Percentiles rank a stretch among this genome's conserved stretches.
These are phyloP conservation scores for Cercophora scortea DNA, from an alignment of 495 filamentous ascomycete species.

Conservation along the genomic window DNA sequence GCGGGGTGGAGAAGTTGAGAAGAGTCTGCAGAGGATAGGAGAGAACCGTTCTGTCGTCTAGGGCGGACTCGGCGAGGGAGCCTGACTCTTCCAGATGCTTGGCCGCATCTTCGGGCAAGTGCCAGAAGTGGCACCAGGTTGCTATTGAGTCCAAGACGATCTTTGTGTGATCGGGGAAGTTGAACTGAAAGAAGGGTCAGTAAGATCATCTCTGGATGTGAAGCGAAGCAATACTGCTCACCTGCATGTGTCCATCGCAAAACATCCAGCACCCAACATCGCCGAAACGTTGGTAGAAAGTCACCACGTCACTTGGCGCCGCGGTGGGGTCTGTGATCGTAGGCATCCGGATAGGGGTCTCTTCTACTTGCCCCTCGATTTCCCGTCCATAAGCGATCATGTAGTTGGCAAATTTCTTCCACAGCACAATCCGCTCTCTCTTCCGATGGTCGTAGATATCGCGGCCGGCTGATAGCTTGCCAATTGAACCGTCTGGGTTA, in stretches of 20 bases:
- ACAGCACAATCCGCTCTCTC: conserved; percentile 66
- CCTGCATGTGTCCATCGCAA: conserved; percentile 77
- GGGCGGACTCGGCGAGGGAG: conserved; percentile 57
- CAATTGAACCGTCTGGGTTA: conserved; percentile 42
- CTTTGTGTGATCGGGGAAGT: conserved; percentile 98
- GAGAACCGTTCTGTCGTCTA: conserved; percentile 52
- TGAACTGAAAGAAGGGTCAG: conserved; percentile 50
- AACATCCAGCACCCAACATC: conserved; percentile 89
- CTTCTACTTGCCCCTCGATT: conserved; percentile 35
- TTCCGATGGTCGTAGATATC: conserved; percentile 61
- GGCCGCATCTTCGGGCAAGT: conserved; percentile 64
- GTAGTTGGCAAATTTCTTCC: conserved; percentile 90
- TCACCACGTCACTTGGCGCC: conserved; percentile 57
- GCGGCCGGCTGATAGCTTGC: conserved; percentile 42
- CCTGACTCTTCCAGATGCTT: conserved; percentile 53
- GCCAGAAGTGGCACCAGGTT: conserved; percentile 77
- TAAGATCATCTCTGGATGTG: neutral
- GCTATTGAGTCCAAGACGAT: conserved; percentile 69
- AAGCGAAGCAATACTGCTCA: conserved; percentile 16
- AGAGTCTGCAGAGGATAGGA: conserved; percentile 53
- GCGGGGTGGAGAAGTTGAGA: conserved; percentile 40
- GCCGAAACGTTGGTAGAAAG: conserved; percentile 82
- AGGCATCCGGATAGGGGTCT: conserved; percentile 38
- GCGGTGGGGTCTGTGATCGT: conserved; percentile 38
- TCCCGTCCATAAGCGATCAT: conserved; percentile 64